Conservation (phyloP, 331 rosid species). For the Quercus tomentella region DNA sequence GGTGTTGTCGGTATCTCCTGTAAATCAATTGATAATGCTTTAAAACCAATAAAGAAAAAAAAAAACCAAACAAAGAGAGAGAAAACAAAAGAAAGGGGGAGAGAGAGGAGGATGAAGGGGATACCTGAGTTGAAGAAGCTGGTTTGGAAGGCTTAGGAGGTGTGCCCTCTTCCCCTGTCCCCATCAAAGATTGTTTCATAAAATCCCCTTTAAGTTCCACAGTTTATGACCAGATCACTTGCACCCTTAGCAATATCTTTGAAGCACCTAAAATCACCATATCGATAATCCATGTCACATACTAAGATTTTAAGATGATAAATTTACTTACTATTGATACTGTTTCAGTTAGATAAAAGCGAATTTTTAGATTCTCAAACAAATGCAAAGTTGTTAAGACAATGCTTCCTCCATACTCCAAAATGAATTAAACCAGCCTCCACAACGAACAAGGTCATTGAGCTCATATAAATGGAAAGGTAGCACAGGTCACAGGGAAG, state of each 20-base stretch:
- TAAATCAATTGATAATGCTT: slow-evolving; percentile 15
- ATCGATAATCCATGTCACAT: slow-evolving; percentile 19
- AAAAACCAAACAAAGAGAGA: not conserved
- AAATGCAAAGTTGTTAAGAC: slow-evolving; percentile 3
- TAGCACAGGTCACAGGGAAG: not conserved
- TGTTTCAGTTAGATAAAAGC: not conserved
- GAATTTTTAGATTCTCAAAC: slow-evolving; percentile 3
- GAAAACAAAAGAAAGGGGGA: not conserved
- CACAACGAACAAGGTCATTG: not conserved
- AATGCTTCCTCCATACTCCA: not conserved
- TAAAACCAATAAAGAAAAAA: not conserved
- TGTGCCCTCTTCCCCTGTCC: slow-evolving; percentile 87
- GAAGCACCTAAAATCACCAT: slow-evolving; percentile 26
- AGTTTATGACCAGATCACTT: slow-evolving; percentile 20
- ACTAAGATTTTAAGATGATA: not conserved
- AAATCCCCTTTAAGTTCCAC: slow-evolving; percentile 17
- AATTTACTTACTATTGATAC: not conserved
- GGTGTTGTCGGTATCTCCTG: slow-evolving; percentile 72
- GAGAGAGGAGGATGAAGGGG: not conserved
- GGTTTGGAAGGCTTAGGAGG: slow-evolving; percentile 69
- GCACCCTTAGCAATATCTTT: slow-evolving; percentile 14
- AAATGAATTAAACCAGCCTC: not conserved
- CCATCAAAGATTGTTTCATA: slow-evolving; percentile 44
- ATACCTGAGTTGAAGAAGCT: slow-evolving; percentile 61
- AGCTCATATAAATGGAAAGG: not conserved